Base-by-base conservation (phyloP, 2,329 filamentous ascomycete genomes). In the Pseudogymnoascus sp. region DNA sequence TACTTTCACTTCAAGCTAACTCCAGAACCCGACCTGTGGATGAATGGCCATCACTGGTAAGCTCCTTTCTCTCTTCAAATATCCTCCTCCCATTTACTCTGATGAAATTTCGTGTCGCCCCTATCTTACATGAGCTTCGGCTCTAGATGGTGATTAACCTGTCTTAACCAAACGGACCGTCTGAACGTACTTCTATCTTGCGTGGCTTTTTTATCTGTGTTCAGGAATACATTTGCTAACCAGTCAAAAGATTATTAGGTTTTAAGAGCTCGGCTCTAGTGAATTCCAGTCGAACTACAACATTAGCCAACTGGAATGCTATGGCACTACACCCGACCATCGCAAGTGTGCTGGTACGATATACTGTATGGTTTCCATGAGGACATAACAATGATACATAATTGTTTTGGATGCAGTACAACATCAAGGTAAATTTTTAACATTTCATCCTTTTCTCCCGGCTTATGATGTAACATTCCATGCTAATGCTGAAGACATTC, bases 381-480 rank as follows among this genome's bases (percentile, higher is more conserved):
- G 40, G 5, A 19, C 40, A 44, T 42, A 2, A 3, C 15, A 15
- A 38, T n/a, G n/a, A 38, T 38, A 4, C 7, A 42, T 4, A n/a
- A n/a, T n/a, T n/a, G 38, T 50, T 15, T 26, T 47, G 42, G 44
- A 10, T n/a, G 2, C 9, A 13, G 26, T 13, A 19, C 10, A 19
- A 19, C 69, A 73, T 74, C 75, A 70, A 71, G 68, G 53, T 67
- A 17, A 35, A 62, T 64, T 67, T 67, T 64, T 65, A 63, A 40
- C 71, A 67, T 64, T 65, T 67, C 61, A 67, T 60, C 66, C 64
- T 63, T 64, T 28, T 74, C 67, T n/a, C 47, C 61, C 57, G 69
- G 73, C 76, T 77, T 78, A 78, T 89, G 87, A 90, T 90, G 86
- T 83, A 80, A 79, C 79, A 83, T 87, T 88, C 86, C 85, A 88